phyloP scores from a whole-genome alignment of 2,329 filamentous ascomycete species.

The Talaromyces rugulosus region DNA sequence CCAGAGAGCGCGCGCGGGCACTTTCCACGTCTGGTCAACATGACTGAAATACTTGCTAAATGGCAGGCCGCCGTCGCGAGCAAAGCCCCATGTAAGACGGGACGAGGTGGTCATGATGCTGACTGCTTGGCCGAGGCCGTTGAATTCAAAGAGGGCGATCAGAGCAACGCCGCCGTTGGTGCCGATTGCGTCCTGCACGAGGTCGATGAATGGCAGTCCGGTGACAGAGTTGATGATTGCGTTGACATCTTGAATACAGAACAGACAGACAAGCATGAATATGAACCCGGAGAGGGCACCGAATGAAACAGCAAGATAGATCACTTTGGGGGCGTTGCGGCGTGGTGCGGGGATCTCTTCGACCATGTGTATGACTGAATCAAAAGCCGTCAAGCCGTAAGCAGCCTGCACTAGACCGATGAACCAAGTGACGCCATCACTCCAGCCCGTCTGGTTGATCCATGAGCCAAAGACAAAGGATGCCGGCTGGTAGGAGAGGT shows the following conservation, averaged over 20 bases:
- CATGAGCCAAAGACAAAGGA: conserved; percentile 52
- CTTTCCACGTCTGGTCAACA: conserved; percentile 49
- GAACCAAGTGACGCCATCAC: conserved; percentile 55
- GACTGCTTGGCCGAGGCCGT: conserved; percentile 47
- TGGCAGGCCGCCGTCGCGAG: conserved; percentile 38
- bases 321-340: conserved; percentile 47
- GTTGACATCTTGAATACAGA: conserved; percentile 50
- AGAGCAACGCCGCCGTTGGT: conserved; percentile 47
- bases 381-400: conserved; percentile 55
- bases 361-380: conserved; percentile 55
- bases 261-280: conserved; percentile 55
- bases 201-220: conserved; percentile 56
- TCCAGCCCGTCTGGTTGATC: conserved; percentile 52
- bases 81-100: conserved; percentile 55
- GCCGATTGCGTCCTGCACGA: conserved; percentile 53
- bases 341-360: conserved; percentile 46
- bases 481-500: conserved; percentile 46
- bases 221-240: conserved; percentile 43
- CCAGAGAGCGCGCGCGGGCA: conserved; percentile 51
- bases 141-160: conserved; percentile 47
- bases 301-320: conserved; percentile 47
- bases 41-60: conserved; percentile 35
- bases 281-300: conserved; percentile 53
- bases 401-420: conserved; percentile 55
- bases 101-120: conserved; percentile 54